These are phyloP conservation scores for Fomitopsis betulina DNA, from an alignment of 1,284 basidiomycete genomes.

Conservation along the genomic window DNA sequence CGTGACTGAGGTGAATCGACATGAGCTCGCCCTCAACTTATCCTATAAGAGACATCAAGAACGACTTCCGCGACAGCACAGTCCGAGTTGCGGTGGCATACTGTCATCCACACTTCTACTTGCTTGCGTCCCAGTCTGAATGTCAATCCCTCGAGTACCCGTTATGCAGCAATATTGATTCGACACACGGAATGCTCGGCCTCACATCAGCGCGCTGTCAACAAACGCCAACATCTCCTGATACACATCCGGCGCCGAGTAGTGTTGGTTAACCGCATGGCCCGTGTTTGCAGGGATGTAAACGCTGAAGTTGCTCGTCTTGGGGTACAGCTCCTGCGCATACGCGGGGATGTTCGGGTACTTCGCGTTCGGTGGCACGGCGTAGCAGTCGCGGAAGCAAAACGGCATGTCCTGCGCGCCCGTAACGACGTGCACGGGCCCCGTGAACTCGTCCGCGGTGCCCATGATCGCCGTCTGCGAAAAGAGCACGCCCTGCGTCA, in stretches of 20 bases:
- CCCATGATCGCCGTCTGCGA: constrained; percentile 8
- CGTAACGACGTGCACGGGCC: constrained; percentile 13
- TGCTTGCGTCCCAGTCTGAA: not conserved
- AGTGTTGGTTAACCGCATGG: constrained; percentile 12
- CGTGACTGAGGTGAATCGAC: no score
- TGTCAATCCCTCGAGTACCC: not conserved
- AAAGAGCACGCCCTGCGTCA: constrained; percentile 15
- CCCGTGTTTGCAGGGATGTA: constrained; percentile 13
- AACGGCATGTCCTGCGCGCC: constrained; percentile 15
- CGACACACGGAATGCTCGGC: no score
- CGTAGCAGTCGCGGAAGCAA: constrained; percentile 16
- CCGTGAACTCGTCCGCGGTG: constrained; percentile 11
- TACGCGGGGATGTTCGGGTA: constrained; percentile 8
- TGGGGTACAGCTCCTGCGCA: constrained; percentile 12
- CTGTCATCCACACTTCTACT: not conserved
- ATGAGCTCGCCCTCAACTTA: no score
- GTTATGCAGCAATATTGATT: not conserved
- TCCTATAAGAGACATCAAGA: no score
- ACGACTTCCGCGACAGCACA: no score
- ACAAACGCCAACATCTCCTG: constrained; percentile 14
- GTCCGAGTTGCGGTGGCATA: no score
- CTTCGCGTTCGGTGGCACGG: constrained; percentile 9
- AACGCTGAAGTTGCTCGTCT: constrained; percentile 11
- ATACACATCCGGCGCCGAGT: constrained; percentile 11
- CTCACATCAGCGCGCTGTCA: not conserved